These are phyloP conservation scores for Calonectria crousiana DNA, from an alignment of 2,329 filamentous ascomycete species.

Conservation along the genomic window DNA sequence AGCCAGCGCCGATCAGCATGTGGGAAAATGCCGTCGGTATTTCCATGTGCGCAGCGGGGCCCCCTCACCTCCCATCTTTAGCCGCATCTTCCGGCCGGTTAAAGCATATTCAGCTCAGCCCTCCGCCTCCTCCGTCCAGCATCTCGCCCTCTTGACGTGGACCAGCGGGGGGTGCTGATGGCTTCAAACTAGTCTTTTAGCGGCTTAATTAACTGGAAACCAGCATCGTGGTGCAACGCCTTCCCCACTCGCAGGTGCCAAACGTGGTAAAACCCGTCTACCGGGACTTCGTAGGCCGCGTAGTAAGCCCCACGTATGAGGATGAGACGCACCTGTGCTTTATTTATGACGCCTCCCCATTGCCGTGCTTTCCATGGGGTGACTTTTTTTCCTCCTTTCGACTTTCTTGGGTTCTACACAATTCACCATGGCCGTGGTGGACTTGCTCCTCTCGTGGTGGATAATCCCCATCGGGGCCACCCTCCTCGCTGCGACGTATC, in stretches of 20 bases:
- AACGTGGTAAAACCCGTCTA: neutral
- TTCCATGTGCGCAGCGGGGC: neutral
- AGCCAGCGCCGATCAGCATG: neutral
- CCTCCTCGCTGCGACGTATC: conserved; percentile 64
- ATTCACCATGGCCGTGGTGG: conserved; percentile 45
- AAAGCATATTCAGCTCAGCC: neutral
- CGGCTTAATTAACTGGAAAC: neutral
- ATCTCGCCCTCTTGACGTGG: neutral
- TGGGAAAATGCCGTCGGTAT: neutral
- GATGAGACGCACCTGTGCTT: neutral
- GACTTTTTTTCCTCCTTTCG: neutral
- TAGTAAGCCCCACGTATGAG: conserved; percentile 4
- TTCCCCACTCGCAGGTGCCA: neutral
- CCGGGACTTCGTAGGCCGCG: conserved; percentile 8
- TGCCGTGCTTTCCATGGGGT: neutral
- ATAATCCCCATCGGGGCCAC: conserved; percentile 59
- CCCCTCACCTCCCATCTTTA: neutral
- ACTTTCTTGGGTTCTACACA: neutral
- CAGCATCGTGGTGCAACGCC: neutral
- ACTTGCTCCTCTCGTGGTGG: conserved; percentile 58
- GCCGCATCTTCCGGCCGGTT: conserved; percentile 10
- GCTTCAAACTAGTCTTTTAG: neutral
- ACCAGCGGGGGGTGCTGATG: neutral
- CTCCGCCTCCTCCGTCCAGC: neutral
- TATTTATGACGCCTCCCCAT: conserved; percentile 11